These are phyloP conservation scores for Aschersonia sp. DNA, from an alignment of 2,329 filamentous ascomycete genomes.

Conservation along the genomic window DNA sequence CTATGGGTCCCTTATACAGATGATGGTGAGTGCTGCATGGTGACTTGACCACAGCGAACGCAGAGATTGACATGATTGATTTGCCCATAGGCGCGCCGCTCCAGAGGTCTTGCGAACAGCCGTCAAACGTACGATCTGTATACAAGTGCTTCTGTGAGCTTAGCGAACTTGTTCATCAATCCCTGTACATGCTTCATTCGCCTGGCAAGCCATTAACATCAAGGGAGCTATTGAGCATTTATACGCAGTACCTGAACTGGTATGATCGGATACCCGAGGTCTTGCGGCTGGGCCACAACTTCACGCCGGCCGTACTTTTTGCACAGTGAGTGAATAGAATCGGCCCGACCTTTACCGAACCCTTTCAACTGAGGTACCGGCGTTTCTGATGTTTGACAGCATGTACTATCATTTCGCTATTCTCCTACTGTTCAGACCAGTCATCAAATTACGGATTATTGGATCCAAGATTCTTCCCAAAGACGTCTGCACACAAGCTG, in stretches of 20 bases:
- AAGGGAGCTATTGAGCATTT: slow-evolving; percentile 46
- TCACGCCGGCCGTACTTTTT: slow-evolving; percentile 59
- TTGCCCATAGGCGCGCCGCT: slow-evolving; percentile 30
- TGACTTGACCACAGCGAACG: neutral
- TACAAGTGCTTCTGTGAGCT: slow-evolving; percentile 58
- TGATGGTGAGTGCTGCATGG: slow-evolving; percentile 26
- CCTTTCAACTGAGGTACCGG: no score
- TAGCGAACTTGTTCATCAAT: slow-evolving; percentile 60
- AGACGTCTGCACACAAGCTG: slow-evolving; percentile 50
- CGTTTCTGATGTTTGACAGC: slow-evolving; percentile 17
- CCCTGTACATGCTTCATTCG: slow-evolving; percentile 57
- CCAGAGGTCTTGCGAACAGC: slow-evolving; percentile 42
- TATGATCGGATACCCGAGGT: slow-evolving; percentile 53
- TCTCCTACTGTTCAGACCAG: slow-evolving; percentile 59
- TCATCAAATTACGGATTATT: slow-evolving; percentile 51
- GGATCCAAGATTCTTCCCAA: slow-evolving; percentile 48
- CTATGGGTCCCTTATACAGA: slow-evolving; percentile 45
- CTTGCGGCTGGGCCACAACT: slow-evolving; percentile 50
- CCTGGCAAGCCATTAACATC: slow-evolving; percentile 52
- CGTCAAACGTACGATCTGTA: slow-evolving; percentile 53
- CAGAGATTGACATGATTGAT: no score
- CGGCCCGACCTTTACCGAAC: neutral
- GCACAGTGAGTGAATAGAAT: slow-evolving; percentile 44
- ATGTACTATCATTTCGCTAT: slow-evolving; percentile 61
- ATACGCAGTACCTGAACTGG: slow-evolving; percentile 58